These are phyloP conservation scores for Exophiala bonariae DNA, from an alignment of 2,329 filamentous ascomycete species.

Conservation along the genomic window DNA sequence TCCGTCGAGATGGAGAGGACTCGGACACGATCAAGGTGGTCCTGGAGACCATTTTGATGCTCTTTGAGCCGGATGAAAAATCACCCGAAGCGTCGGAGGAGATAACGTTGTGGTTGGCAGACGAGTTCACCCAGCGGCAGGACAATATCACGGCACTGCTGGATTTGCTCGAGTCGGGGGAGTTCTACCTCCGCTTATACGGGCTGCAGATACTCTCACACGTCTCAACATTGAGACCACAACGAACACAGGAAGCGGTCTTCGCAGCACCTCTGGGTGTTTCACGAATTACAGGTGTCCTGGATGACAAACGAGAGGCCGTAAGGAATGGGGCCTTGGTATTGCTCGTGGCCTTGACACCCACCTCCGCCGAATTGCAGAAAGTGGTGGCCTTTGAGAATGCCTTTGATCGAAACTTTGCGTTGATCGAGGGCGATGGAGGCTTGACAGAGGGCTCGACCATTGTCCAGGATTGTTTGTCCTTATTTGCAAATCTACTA, in stretches of 20 bases:
- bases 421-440: conserved; percentile 78
- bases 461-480: conserved; percentile 88
- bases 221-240: conserved; percentile 80
- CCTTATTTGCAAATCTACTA: conserved; percentile 84
- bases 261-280: conserved; percentile 86
- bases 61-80: conserved; percentile 71
- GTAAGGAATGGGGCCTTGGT: conserved; percentile 82
- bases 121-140: conserved; percentile 97
- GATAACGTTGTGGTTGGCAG: conserved; percentile 91
- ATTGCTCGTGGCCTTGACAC: conserved; percentile 85
- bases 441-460: conserved; percentile 79
- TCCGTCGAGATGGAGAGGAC: conserved; percentile 87
- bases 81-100: conserved; percentile 75
- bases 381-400: conserved; percentile 95
- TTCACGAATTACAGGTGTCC: conserved; percentile 75
- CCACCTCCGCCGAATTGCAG: conserved; percentile 82
- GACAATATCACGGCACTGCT: conserved; percentile 92
- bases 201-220: conserved; percentile 85
- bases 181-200: conserved; percentile 91
- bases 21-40: conserved; percentile 95
- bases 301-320: conserved; percentile 84
- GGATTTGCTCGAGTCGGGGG: conserved; percentile 79
- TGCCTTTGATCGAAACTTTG: conserved; percentile 84
- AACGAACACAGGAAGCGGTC: conserved; percentile 92
- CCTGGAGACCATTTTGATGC: conserved; percentile 90